phyloP scores from a whole-genome alignment of 176 grass and related monocot genomes.

The Thinopyrum elongatum region DNA sequence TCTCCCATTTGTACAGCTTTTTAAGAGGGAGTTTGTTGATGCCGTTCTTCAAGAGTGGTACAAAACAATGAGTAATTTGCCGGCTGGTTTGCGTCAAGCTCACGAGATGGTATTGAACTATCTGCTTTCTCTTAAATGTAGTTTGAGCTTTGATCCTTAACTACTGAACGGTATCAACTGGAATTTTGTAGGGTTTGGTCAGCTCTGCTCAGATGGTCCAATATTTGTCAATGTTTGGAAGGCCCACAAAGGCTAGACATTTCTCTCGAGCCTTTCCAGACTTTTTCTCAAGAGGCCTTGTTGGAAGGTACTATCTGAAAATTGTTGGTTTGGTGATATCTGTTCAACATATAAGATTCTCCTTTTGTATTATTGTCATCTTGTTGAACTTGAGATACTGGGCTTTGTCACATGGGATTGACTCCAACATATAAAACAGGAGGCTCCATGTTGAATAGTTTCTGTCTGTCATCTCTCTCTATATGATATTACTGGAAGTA shows the following conservation, averaged over 20 bases:
- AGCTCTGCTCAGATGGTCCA: constrained; percentile 72
- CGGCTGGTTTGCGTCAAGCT: constrained; percentile 75
- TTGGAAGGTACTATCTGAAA: constrained; percentile 56
- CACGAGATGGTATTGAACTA: constrained; percentile 55
- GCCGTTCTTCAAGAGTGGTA: constrained; percentile 80
- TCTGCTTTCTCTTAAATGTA: not conserved
- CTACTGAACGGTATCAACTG: not conserved
- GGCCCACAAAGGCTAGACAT: constrained; percentile 58
- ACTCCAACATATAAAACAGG: not conserved
- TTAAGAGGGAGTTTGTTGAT: constrained; percentile 75
- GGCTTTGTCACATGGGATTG: not conserved
- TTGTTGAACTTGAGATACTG: not conserved
- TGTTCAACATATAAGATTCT: not conserved
- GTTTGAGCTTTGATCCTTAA: constrained; percentile 16
- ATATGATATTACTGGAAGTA: not conserved
- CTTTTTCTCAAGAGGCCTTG: constrained; percentile 60
- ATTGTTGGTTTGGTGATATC: not conserved
- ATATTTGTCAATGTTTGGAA: constrained; percentile 61
- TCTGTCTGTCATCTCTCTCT: not conserved
- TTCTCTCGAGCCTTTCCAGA: constrained; percentile 61
- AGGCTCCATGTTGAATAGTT: not conserved
- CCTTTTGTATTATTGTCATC: not conserved
- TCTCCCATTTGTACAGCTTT: constrained; percentile 43
- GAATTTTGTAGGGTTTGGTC: constrained; percentile 50
- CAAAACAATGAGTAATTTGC: constrained; percentile 62